These are phyloP conservation scores for Phytopythium kandeliae DNA, from an alignment of 352 stramenopile species.

Conservation along the genomic window DNA sequence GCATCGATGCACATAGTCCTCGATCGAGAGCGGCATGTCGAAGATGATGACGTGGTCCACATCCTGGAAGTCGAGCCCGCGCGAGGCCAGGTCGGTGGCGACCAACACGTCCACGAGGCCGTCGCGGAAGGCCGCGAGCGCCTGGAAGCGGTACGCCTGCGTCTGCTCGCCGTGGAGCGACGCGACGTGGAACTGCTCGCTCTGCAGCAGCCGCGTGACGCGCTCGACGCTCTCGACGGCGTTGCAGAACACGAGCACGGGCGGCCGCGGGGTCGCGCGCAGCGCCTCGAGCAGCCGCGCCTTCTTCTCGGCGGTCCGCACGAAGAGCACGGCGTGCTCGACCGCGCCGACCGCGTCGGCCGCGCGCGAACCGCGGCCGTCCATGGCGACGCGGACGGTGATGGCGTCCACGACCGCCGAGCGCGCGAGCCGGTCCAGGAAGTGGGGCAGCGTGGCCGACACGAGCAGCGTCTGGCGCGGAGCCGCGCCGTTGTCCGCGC, in stretches of 20 bases:
- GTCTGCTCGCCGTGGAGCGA: conserved; percentile 92
- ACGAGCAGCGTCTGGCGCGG: conserved; percentile 88
- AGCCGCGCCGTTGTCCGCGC: conserved; percentile 22
- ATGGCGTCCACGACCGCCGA: conserved; percentile 92
- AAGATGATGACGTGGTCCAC: conserved; percentile 86
- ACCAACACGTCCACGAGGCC: conserved; percentile 80
- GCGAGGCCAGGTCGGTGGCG: conserved; percentile 85
- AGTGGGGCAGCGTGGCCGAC: conserved; percentile 91
- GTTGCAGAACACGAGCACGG: conserved; percentile 97
- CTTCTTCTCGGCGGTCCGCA: conserved; percentile 42
- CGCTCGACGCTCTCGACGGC: conserved; percentile 93
- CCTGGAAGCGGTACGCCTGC: conserved; percentile 50
- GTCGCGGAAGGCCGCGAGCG: conserved; percentile 35
- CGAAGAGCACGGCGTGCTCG: conserved; percentile 85
- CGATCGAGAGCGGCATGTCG: conserved; percentile 89
- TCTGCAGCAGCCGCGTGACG: conserved; percentile 89
- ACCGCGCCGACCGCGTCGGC: conserved; percentile 29
- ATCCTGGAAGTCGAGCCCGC: conserved; percentile 85
- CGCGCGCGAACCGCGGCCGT: conserved; percentile 14
- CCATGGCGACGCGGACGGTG: conserved; percentile 86
- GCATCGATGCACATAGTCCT: conserved; percentile 91
- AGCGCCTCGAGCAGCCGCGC: conserved; percentile 38
- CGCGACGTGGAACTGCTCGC: conserved; percentile 94
- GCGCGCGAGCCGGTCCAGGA: conserved; percentile 89
- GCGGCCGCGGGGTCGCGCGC: conserved; percentile 78